A percentile compares a stretch with the other conserved stretches of the same genome.
These are phyloP conservation scores for Neurospora tetrasperma DNA, from an alignment of 495 filamentous ascomycete genomes.

Conservation along the genomic window DNA sequence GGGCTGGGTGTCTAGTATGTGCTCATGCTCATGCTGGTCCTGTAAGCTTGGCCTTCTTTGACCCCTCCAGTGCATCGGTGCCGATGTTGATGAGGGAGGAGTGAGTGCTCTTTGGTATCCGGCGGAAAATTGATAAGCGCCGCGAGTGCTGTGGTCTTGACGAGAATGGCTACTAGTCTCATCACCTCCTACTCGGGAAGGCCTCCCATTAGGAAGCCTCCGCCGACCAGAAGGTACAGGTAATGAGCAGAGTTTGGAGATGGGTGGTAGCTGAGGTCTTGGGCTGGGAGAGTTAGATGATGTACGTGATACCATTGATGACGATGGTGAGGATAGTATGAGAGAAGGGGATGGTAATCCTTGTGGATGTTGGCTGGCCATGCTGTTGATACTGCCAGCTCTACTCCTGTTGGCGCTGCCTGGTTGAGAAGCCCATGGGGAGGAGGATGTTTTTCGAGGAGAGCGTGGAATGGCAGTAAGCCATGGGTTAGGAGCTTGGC, in stretches of 20 bases:
- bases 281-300: not conserved
- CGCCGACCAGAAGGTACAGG: not conserved
- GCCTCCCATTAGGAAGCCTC: not conserved
- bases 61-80: not conserved
- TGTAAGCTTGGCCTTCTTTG: not conserved
- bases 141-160: not conserved
- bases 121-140: not conserved
- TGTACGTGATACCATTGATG: not conserved
- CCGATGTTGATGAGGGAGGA: not conserved
- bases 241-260: not conserved
- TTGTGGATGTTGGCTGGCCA: not conserved
- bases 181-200: not conserved
- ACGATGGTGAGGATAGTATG: not conserved
- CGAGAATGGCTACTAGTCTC: not conserved
- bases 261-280: not conserved
- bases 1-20: not conserved
- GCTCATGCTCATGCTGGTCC: not conserved
- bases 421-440: not conserved
- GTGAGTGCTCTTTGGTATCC: not conserved
- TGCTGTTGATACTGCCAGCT: not conserved
- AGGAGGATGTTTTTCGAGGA: not conserved
- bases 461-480: conserved; percentile 34
- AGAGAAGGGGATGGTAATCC: not conserved
- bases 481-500: conserved; percentile 27
- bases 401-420: not conserved